Evolutionary conservation across 202 grass and related monocot species (phyloP).

Genomic region (Dendrocalamus latiflorus): DNA sequence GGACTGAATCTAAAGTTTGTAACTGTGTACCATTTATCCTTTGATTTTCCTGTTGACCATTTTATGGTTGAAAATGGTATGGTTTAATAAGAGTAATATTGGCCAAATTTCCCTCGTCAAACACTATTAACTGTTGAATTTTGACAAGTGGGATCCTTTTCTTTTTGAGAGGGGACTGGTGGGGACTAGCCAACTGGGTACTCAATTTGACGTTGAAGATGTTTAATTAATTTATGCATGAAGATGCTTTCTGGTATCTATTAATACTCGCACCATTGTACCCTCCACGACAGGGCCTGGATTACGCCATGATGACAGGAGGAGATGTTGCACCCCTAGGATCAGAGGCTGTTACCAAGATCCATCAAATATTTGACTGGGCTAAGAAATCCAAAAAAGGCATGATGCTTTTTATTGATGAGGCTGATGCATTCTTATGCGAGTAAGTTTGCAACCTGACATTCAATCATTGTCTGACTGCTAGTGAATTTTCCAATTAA

Average conservation of each 20-base stretch:
- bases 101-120: not conserved
- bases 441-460: not conserved
- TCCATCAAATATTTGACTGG: slow-evolving; percentile 99
- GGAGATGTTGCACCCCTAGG: slow-evolving; percentile 90
- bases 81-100: not conserved
- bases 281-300: slow-evolving; percentile 51
- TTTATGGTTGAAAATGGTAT: not conserved
- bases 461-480: not conserved
- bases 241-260: not conserved
- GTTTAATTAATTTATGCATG: not conserved
- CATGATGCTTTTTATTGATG: slow-evolving; percentile 91
- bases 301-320: slow-evolving; percentile 99
- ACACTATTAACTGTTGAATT: not conserved
- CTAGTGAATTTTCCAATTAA: not conserved
- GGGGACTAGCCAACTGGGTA: not conserved
- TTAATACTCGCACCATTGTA: not conserved
- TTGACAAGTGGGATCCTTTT: not conserved
- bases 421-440: slow-evolving; percentile 64
- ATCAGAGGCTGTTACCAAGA: slow-evolving; percentile 90
- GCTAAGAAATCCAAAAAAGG: slow-evolving; percentile 88
- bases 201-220: slow-evolving; percentile 8
- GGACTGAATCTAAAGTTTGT: not conserved
- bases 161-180: not conserved
- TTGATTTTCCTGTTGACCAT: not conserved
- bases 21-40: not conserved